Conservation (phyloP, 331 rosid genomes). For the Cydonia oblonga region DNA sequence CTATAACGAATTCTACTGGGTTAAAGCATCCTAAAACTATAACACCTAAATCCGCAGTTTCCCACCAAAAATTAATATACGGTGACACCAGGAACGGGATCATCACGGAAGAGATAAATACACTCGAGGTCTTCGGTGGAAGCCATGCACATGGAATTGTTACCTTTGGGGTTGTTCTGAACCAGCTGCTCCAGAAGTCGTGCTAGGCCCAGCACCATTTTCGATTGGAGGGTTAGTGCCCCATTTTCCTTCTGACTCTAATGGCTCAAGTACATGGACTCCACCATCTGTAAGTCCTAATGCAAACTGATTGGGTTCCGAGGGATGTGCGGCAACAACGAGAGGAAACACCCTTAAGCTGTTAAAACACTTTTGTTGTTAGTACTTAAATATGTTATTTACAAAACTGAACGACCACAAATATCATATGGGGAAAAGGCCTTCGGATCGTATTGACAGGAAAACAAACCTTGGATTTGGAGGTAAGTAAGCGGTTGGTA, state of each 20-base stretch:
- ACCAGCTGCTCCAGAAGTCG: slow-evolving; percentile 44
- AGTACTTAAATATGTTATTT: background rate
- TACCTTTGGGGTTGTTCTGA: slow-evolving; percentile 80
- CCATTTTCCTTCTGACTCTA: slow-evolving; percentile 93
- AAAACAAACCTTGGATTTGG: slow-evolving; percentile 65
- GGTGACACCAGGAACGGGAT: slow-evolving; percentile 40
- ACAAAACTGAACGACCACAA: background rate
- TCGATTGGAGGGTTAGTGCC: slow-evolving; percentile 81
- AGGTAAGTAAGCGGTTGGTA: slow-evolving; percentile 72
- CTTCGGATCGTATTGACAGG: slow-evolving; percentile 2
- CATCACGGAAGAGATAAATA: slow-evolving; percentile 31
- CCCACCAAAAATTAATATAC: slow-evolving; percentile 31
- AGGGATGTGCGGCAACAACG: slow-evolving; percentile 92
- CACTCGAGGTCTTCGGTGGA: slow-evolving; percentile 22
- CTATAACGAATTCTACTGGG: slow-evolving; percentile 35
- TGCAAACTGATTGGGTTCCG: slow-evolving; percentile 88
- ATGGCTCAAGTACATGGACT: slow-evolving; percentile 83
- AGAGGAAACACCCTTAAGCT: slow-evolving; percentile 72
- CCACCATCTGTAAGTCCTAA: slow-evolving; percentile 91
- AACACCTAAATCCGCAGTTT: slow-evolving; percentile 52
- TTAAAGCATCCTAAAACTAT: slow-evolving; percentile 54
- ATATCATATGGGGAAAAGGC: background rate
- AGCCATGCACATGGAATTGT: slow-evolving; percentile 19
- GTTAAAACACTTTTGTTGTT: slow-evolving; percentile 15
- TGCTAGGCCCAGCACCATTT: slow-evolving; percentile 91